Base-by-base conservation (phyloP, 2,329 filamentous ascomycete genomes). In the Aspergillus jensenii region DNA sequence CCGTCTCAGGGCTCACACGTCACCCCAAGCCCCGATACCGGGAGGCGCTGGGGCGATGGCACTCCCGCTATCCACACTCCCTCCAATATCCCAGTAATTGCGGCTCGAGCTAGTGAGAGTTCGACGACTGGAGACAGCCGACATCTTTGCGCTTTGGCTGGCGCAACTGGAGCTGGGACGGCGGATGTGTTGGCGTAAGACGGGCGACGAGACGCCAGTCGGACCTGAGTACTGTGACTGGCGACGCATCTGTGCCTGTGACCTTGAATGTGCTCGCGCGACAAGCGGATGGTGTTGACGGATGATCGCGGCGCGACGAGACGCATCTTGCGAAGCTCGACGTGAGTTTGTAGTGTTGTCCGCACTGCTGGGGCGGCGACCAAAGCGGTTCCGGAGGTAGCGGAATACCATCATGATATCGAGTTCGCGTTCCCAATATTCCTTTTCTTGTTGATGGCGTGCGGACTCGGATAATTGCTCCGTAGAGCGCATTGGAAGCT, bases 341-440 rank as follows among this genome's bases (percentile, higher is more conserved):
- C 72, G 78, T 0, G 71, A 62, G 6, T 65, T 48, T 7, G 67
- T 54, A 74, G 74, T 63, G 19, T 79, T 63, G 19, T 79, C 71
- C 6, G 72, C 64, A 61, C 67, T 68, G 46, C 65, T 65, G 48
- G 67, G 79, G 77, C 15, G 84, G 79, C 58, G 85, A 81, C 69
- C 69, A 73, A 96, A 93, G 59, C 90, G 87, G 17, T 86, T 89
- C 58, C 88, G 85, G 31, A 96, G 82, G 70, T 95, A 98, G 49
- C 88, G 87, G 78, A 98, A 98, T 35, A 98, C 90, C 72, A 96
- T 89, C 70, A 90, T 90, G 63, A 97, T 85, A 68, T 98, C 93
- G 5, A 98, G 83, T 54, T 96, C 90, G 59, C 89, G 87, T 75
- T 98, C 93, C 95, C 95, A 99, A 70, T 96, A 95, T 37, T 95